Evolutionary conservation across 257 asterid species (phyloP), one percentile per base, ranked within the genome.

Genomic region (Nicotiana noctiflora): DNA sequence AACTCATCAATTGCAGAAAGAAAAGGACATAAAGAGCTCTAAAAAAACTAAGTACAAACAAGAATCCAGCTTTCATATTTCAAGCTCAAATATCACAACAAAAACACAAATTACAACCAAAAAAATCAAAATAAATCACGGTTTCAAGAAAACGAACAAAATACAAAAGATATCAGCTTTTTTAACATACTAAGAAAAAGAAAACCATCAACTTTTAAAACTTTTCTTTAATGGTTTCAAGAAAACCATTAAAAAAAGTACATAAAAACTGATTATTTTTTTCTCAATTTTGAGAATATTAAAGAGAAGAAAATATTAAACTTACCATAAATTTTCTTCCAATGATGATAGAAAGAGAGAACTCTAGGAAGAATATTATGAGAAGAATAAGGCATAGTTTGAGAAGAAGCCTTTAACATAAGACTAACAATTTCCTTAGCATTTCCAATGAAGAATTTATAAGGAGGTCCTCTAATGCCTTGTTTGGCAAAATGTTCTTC

Each of bases 391-490:
- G 89, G 81, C 87, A 86, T 82, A 61, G 89, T 85, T 37, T 88
- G 91, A 53, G 89, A 84, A 63, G 89, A 77, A 65, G 91, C 91
- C 81, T 88, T 88, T 23, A 86, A 8, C 91, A 84, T 88, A 25
- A 88, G 81, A 57, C 91, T 86, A 27, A 88, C 84, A 13, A 88
- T 84, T 72, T 88, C 91, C 77, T 88, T 88, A 53, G 91, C 91
- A 88, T 88, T 88, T 57, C 89, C 91, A 52, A 88, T 83, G 19
- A 88, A 67, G 83, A 88, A 88, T 3, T 84, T 78, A 62, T 88
- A 88, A 52, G 88, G 89, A 2, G 91, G 91, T 5, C 91, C 91
- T 81, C 86, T 88, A 44, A 88, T 88, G 5, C 91, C 91, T 80
- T 88, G 91, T 79, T 88, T 84, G 5, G 88, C 83, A 79, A 88